A percentile compares a stretch with the other conserved stretches of the same genome.
Evolutionary conservation across 2,329 filamentous ascomycete species (phyloP).

Genomic region (Ambrosiella xylebori): DNA sequence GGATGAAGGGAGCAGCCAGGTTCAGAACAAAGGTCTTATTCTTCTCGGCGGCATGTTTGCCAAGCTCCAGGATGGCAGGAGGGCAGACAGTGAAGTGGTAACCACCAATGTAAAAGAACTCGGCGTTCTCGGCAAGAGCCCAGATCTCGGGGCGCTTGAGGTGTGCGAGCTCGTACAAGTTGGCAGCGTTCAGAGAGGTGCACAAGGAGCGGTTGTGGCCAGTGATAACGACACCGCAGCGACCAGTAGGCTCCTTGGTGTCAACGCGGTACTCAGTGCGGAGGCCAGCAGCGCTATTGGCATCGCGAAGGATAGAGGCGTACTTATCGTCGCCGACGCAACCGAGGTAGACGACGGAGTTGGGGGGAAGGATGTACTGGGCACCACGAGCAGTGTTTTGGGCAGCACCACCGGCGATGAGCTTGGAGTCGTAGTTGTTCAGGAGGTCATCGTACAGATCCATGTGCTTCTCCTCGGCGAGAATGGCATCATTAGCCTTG

Average conservation of each 20-base stretch:
- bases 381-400: slow-evolving; percentile 96
- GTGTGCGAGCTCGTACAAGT: slow-evolving; percentile 91
- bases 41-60: slow-evolving; percentile 70
- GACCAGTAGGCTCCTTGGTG: slow-evolving; percentile 65
- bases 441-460: slow-evolving; percentile 85
- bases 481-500: slow-evolving; percentile 94
- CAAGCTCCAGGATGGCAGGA: slow-evolving; percentile 74
- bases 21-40: slow-evolving; percentile 90
- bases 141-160: slow-evolving; percentile 83
- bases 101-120: slow-evolving; percentile 83
- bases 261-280: slow-evolving; percentile 92
- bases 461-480: slow-evolving; percentile 82
- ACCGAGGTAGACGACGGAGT: slow-evolving; percentile 85
- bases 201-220: slow-evolving; percentile 88
- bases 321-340: slow-evolving; percentile 94
- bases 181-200: slow-evolving; percentile 90
- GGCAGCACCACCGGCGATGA: slow-evolving; percentile 89
- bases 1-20: slow-evolving; percentile 87
- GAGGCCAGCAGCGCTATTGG: slow-evolving; percentile 73
- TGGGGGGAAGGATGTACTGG: slow-evolving; percentile 80
- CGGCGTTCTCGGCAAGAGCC: slow-evolving; percentile 74
- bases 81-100: slow-evolving; percentile 97
- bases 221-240: slow-evolving; percentile 92
- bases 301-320: slow-evolving; percentile 69
- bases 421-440: slow-evolving; percentile 78